Base-by-base conservation (phyloP, 2,329 filamentous ascomycete species). In the Didymella exigua region DNA sequence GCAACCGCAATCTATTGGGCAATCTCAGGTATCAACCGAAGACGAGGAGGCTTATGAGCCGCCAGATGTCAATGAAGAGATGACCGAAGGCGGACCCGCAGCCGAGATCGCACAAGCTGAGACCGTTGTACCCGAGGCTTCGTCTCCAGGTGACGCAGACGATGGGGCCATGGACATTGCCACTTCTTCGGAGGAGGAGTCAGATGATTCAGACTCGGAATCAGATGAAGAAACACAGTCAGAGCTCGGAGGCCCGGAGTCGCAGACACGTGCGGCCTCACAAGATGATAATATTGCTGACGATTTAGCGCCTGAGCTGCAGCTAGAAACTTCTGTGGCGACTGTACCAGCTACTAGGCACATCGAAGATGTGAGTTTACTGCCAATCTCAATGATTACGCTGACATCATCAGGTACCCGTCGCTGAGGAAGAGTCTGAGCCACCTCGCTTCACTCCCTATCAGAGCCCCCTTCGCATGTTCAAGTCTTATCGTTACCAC, bases 401-500 rank as follows among this genome's bases (percentile, higher is more conserved):
- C 66, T 70, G 56, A 71, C 58, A 36, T 30, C 9, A 45, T 11
- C 24, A 72, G 72, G 40, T 47, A 26, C 47, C 37, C 8, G 27
- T 41, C 16, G 8, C 49, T 5, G 56, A 62, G 18, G 56, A 57
- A 19, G 59, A 69, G 31, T 33, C 54, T 33, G 55, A 69, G 30
- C 40, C 54, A 24, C 30, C 49, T 29, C 73, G 62, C 76, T 82
- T 76, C 59, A 80, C 80, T 29, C 87, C 91, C 2, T 99, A 99
- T 76, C 82, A 89, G 70, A 96, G 91, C 70, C 90, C 92, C 27
- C 81, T 99, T 57, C 86, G 85, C 63, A 84, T 85, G 65, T 97
- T 98, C 75, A 91, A 87, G 73, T 89, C 90, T 31, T 99, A 90
- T 77, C 91, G 93, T 65, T 97, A 93, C 72, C 93, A 98, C 71